Evolutionary conservation across 1,139 yeast species (phyloP).

Genomic region (Blastobotrys raffinosifermentans): DNA sequence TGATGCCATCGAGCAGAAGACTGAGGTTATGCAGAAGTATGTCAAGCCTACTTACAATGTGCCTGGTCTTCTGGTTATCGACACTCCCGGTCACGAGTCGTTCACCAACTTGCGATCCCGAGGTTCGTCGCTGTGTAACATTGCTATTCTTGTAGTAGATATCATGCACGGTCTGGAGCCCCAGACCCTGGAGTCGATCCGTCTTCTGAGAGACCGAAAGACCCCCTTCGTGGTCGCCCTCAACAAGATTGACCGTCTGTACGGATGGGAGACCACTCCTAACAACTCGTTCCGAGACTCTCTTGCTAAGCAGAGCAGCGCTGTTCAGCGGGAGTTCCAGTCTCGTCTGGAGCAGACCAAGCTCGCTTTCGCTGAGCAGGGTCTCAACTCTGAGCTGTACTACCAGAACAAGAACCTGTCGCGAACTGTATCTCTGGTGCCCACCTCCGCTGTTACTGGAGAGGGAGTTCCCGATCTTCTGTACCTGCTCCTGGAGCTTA

Average conservation of each 20-base stretch:
- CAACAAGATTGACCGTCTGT: conserved; percentile 94
- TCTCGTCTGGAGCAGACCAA: conserved; percentile 81
- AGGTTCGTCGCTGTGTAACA: conserved; percentile 98
- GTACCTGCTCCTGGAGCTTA: conserved; percentile 89
- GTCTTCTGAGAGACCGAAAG: conserved; percentile 88
- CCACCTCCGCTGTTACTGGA: conserved; percentile 98
- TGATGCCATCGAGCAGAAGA: conserved; percentile 84
- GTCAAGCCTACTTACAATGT: conserved; percentile 84
- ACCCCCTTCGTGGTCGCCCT: conserved; percentile 97
- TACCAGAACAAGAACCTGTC: conserved; percentile 91
- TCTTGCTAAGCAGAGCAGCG: conserved; percentile 66
- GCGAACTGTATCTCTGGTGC: conserved; percentile 91
- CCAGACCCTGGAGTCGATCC: conserved; percentile 91
- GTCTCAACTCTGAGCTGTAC: conserved; percentile 94
- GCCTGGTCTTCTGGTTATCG: conserved; percentile 93
- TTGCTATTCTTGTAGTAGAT: conserved; percentile 96
- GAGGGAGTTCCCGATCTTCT: conserved; percentile 99
- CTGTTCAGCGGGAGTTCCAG: conserved; percentile 90
- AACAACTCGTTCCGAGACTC: conserved; percentile 96
- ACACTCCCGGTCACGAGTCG: conserved; percentile 99
- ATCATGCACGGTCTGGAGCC: conserved; percentile 99
- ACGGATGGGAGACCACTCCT: conserved; percentile 87
- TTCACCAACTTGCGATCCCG: conserved; percentile 95
- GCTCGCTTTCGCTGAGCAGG: conserved; percentile 94
- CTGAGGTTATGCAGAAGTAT: conserved; percentile 81